Conservation (phyloP, 257 asterid species). For the Solanum medicagineum region DNA sequence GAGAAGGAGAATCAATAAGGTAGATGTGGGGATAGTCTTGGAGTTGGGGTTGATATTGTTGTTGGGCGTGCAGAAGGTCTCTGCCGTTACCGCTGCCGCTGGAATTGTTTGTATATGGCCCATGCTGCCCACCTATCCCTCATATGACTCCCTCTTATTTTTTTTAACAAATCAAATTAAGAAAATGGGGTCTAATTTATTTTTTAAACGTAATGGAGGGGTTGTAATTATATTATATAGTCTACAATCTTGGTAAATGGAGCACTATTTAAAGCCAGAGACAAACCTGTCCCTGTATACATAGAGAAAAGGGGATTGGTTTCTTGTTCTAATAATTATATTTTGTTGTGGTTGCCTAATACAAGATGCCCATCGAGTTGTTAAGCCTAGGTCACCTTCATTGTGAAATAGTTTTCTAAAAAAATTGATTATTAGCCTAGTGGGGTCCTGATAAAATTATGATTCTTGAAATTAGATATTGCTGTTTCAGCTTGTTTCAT, state of each 20-base stretch:
- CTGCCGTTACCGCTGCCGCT: conserved; percentile 22
- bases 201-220: not conserved
- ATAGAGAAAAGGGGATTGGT: conserved; percentile 5
- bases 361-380: conserved; percentile 8
- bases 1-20: not conserved
- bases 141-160: not conserved
- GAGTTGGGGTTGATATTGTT: conserved; percentile 13
- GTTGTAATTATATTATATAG: not conserved
- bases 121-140: conserved; percentile 6
- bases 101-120: conserved; percentile 12
- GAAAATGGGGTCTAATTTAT: not conserved
- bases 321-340: not conserved
- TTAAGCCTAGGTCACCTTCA: not conserved
- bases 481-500: not conserved
- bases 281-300: conserved; percentile 6
- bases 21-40: conserved; percentile 6
- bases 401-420: conserved; percentile 2
- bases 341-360: not conserved
- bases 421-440: not conserved
- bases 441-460: conserved; percentile 2
- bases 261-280: not conserved
- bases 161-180: not conserved
- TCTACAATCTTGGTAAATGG: conserved; percentile 1
- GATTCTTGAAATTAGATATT: conserved; percentile 11
- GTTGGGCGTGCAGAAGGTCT: conserved; percentile 27